A percentile compares a stretch with the other conserved stretches of the same genome.
Conservation (phyloP, 2,329 filamentous ascomycete species). For the Macrophomina tecta region DNA sequence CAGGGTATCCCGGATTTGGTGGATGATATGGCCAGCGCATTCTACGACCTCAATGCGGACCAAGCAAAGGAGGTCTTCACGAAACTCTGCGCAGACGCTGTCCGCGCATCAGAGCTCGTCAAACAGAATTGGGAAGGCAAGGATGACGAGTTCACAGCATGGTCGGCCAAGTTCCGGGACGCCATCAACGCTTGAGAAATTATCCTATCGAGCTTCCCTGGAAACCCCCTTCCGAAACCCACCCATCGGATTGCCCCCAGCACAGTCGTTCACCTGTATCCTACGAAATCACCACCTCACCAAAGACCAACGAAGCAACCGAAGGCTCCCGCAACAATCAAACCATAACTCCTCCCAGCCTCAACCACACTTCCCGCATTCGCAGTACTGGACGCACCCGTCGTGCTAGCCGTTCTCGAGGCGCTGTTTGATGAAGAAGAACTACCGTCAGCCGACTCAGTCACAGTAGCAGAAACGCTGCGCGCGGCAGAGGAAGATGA, state of each 20-base stretch:
- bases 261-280: too few relatives aligned
- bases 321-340: neutral
- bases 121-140: slow-evolving; percentile 66
- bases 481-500: neutral
- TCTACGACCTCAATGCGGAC: slow-evolving; percentile 71
- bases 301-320: neutral
- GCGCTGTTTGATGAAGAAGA: slow-evolving; percentile 18
- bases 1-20: slow-evolving; percentile 69
- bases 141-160: slow-evolving; percentile 78
- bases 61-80: slow-evolving; percentile 66
- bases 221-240: too few relatives aligned
- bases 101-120: slow-evolving; percentile 62
- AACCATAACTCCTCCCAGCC: neutral
- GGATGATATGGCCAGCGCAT: slow-evolving; percentile 72
- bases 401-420: slow-evolving; percentile 12
- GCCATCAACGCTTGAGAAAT: slow-evolving; percentile 22
- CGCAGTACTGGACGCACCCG: slow-evolving; percentile 9
- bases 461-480: slow-evolving; percentile 3
- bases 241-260: too few relatives aligned
- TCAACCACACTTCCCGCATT: neutral
- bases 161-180: slow-evolving; percentile 64
- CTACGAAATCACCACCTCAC: too few relatives aligned
- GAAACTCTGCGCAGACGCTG: slow-evolving; percentile 66
- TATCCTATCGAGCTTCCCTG: neutral
- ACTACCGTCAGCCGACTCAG: slow-evolving; percentile 20